A percentile compares a stretch with the other conserved stretches of the same genome.
phyloP scores from a whole-genome alignment of 1,284 basidiomycete genomes.

The Puccinia brachypodii region DNA sequence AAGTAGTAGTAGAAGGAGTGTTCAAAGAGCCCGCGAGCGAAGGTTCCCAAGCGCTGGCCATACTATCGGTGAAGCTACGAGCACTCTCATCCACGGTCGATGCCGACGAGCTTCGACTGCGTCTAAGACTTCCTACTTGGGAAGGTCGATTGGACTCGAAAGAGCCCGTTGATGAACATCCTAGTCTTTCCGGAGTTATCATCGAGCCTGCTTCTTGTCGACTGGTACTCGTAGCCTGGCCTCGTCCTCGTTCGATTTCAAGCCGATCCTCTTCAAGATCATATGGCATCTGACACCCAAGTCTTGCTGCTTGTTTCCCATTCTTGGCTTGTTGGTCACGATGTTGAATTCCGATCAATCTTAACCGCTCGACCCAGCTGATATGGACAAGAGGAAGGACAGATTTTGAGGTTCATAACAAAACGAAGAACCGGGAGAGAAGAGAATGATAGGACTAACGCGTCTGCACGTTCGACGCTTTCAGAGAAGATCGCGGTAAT shows the following conservation, averaged over 20 bases:
- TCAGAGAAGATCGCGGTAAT: constrained; percentile 83
- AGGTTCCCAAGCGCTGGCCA: neutral
- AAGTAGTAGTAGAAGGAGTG: neutral
- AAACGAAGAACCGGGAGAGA: neutral
- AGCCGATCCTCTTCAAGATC: neutral
- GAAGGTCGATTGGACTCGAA: neutral
- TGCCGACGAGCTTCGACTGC: neutral
- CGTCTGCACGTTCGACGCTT: constrained; percentile 80
- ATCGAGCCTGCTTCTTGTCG: too few relatives aligned
- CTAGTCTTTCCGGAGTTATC: neutral
- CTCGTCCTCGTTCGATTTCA: neutral
- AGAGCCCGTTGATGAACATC: neutral
- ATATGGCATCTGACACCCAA: too few relatives aligned
- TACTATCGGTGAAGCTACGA: neutral
- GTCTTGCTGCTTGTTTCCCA: neutral
- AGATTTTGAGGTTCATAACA: neutral
- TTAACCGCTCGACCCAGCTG: constrained; percentile 40
- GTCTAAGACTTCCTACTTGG: neutral
- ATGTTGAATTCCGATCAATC: constrained; percentile 43
- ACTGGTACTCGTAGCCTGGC: too few relatives aligned
- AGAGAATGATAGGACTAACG: constrained; percentile 62
- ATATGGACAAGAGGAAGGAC: neutral
- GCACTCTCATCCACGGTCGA: neutral
- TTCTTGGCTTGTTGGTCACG: constrained; percentile 7
- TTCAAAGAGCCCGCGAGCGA: neutral